Percentiles rank a stretch among this genome's conserved stretches.
These are phyloP conservation scores for Dothiorella sarmentorum DNA, from an alignment of 2,329 filamentous ascomycete species.

Conservation along the genomic window DNA sequence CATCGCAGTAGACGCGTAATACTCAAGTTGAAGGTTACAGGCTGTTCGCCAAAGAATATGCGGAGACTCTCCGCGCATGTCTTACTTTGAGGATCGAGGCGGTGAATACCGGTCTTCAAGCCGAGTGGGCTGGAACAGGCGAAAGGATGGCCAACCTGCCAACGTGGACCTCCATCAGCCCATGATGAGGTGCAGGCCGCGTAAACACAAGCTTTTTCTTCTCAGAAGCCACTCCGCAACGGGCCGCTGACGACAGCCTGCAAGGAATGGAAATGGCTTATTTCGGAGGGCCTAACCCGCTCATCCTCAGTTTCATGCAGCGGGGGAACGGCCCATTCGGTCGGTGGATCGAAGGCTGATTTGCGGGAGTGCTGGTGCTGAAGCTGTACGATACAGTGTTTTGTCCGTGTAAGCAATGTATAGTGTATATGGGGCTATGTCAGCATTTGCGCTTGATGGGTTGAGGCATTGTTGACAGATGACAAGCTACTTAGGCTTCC, in stretches of 20 bases:
- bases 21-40: no score
- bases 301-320: not conserved
- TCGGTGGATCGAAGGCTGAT: not conserved
- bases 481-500: not conserved
- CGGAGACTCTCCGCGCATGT: no score
- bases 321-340: not conserved
- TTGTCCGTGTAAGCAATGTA: no score
- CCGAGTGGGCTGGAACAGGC: not conserved
- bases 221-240: not conserved
- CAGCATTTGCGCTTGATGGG: not conserved
- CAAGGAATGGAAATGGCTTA: not conserved
- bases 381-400: no score
- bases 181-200: not conserved
- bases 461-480: not conserved
- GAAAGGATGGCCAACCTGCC: not conserved
- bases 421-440: not conserved
- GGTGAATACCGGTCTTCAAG: no score
- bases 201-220: not conserved
- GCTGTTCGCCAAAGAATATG: no score
- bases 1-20: no score
- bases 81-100: no score
- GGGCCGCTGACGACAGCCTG: not conserved
- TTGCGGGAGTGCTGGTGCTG: not conserved
- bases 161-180: no score
- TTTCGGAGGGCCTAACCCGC: not conserved